Evolutionary conservation across 345 rosid species (phyloP), one percentile per base, ranked within the genome.

Genomic region (Microcos paniculata): DNA sequence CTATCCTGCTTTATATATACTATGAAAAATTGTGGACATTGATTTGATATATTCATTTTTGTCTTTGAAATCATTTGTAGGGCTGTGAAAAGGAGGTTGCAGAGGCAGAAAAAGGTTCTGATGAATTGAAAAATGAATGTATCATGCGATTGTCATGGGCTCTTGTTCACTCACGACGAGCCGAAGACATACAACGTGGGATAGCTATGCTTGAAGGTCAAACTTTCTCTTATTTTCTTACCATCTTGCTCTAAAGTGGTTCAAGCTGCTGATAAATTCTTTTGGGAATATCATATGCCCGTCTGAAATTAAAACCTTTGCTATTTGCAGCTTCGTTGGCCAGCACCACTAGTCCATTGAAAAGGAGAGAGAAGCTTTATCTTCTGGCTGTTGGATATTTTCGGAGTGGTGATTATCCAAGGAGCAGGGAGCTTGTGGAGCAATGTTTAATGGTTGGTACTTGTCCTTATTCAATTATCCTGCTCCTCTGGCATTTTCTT

Each of bases 201-300:
- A 84, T 91, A 53, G 94, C 89, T n/a, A 89, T 93, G 96, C 93
- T 93, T 78, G 92, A 91, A 91, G 88, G 96, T 92, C 19, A 63
- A 38, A 21, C 5, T 26, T 33, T 66, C 33, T 3, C 33, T 48
- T 7, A 38, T 15, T 18, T 26, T 33, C 56, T 66, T 42, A 26
- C 15, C 57, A 65, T 49, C 62, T 52, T 26, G 56, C 40, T 33
- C 24, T 4, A 18, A 33, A 35, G 4, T 5, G 14, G 38, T 67
- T 15, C 38, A 28, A 62, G 14, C 46, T 11, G 23, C 23, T 8
- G 15, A 31, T 70, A 35, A 18, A 8, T 35, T 30, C 66, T 52
- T 38, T 15, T 64, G 58, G 71, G 69, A 51, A 70, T 68, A 30
- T 26, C 48, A 35, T 38, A 1, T 26, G 51, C 69, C 49, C 42